Conservation (phyloP, 371 early-diverging fungal genomes). For the Mucor plumbeus region DNA sequence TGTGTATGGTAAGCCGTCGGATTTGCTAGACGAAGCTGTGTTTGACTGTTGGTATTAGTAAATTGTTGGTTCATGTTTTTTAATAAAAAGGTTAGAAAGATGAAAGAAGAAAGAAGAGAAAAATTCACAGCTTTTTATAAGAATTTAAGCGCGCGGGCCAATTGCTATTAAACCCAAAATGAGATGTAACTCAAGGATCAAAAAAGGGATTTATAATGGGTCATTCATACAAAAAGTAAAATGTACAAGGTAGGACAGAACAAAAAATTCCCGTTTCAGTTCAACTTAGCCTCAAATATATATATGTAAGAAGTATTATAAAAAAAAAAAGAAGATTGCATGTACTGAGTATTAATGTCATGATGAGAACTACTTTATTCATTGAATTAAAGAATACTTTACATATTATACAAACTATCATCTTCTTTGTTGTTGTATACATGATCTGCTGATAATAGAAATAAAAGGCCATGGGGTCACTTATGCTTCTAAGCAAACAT, state of each 20-base stretch:
- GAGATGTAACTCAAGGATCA: constrained; percentile 20
- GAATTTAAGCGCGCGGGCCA: constrained; percentile 28
- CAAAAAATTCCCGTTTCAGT: constrained; percentile 12
- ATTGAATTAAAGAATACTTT: neutral
- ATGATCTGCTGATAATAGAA: neutral
- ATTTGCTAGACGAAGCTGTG: constrained; percentile 10
- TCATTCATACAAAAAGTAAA: constrained; percentile 17
- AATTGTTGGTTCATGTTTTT: neutral
- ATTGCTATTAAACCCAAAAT: constrained; percentile 18
- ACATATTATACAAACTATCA: neutral
- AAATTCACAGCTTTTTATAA: constrained; percentile 5
- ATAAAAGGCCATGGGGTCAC: constrained; percentile 1
- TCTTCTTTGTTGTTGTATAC: constrained; percentile 2
- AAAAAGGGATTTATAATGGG: constrained; percentile 10
- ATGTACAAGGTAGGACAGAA: constrained; percentile 15
- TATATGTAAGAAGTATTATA: neutral
- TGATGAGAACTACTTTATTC: neutral
- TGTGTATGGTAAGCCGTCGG: constrained; percentile 24
- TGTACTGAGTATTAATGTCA: neutral
- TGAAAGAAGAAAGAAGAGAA: constrained; percentile 5
- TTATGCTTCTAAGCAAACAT: neutral
- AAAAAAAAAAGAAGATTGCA: neutral
- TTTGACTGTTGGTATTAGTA: neutral
- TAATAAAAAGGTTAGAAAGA: neutral
- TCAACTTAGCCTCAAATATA: constrained; percentile 16